Evolutionary conservation across 805 yeast species (phyloP), one percentile per base, ranked within the genome.

Genomic region (Schwanniomyces polymorphus): DNA sequence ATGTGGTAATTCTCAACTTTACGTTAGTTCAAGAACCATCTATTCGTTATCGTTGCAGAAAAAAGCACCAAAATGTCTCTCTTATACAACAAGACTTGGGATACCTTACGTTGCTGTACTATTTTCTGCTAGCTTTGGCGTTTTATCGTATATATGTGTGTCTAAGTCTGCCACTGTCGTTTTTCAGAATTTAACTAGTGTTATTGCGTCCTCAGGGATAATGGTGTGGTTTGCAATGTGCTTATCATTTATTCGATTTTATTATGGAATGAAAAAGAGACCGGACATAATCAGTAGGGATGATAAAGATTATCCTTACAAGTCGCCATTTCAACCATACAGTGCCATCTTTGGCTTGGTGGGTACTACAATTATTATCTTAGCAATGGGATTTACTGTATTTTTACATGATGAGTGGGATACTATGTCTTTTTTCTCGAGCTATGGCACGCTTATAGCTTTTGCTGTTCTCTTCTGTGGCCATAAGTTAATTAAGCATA

Each of bases 151-250:
- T 60, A 59, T 86, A 18, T 79, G 88, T 3, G 82, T 85, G 5
- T 75, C 80, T 38, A 72, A 77, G 45, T 63, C 72, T 33, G 83
- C 91, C 0, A 79, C 86, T 12, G 64, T 70, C 12, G 85, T 85
- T 5, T 88, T 88, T 54, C 86, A 81, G 49, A 80, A 85, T 55
- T 67, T 88, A 48, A 78, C 86, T 7, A 82, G 83, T 54, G 74
- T 88, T 29, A 79, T 88, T 44, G 82, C 91, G 2, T 81, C 91
- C 0, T 79, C 91, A 1, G 91, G 91, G 0, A 78, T 89, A 44
- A 65, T 90, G 29, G 89, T 87, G 38, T 90, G 96, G 96, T 75
- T 76, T 53, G 87, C 89, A 5, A 80, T 86, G 79, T 82, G 86
- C 54, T 59, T 83, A 14, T 74, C 89, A 2, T 86, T 75, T 58